Evolutionary conservation across 192 early-diverging fungal genomes (phyloP).

Genomic region (Piromyces sp.): DNA sequence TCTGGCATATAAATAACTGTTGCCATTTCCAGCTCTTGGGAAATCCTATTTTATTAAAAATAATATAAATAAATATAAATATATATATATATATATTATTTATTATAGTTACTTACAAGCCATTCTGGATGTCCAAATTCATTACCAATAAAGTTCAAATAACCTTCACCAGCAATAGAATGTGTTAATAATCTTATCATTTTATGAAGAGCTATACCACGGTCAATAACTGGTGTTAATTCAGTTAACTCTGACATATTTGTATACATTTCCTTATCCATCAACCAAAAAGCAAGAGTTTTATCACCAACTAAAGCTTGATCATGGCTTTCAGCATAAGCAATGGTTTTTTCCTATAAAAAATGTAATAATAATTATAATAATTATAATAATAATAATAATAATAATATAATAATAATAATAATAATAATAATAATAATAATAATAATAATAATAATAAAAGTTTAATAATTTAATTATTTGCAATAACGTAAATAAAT

Average conservation of each 20-base stretch:
- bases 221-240: constrained; percentile 79
- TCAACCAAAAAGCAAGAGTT: constrained; percentile 95
- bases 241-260: constrained; percentile 69
- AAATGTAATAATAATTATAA: neutral
- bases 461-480: too few relatives aligned
- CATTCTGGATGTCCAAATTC: constrained; percentile 94
- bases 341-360: constrained; percentile 74
- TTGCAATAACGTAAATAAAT: too few relatives aligned
- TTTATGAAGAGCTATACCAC: constrained; percentile 88
- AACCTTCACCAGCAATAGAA: constrained; percentile 82
- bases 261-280: constrained; percentile 97
- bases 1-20: constrained; percentile 80
- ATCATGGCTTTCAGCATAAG: constrained; percentile 90
- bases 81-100: too few relatives aligned
- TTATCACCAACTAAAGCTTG: constrained; percentile 98
- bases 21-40: constrained; percentile 81
- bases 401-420: too few relatives aligned
- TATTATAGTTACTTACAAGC: constrained; percentile 21
- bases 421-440: too few relatives aligned
- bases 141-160: constrained; percentile 81
- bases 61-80: too few relatives aligned
- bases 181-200: constrained; percentile 81
- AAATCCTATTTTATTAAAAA: constrained; percentile 39
- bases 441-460: too few relatives aligned
- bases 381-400: too few relatives aligned